Evolutionary conservation across 2,329 filamentous ascomycete species (phyloP).

Genomic region (Diplodia seriata): DNA sequence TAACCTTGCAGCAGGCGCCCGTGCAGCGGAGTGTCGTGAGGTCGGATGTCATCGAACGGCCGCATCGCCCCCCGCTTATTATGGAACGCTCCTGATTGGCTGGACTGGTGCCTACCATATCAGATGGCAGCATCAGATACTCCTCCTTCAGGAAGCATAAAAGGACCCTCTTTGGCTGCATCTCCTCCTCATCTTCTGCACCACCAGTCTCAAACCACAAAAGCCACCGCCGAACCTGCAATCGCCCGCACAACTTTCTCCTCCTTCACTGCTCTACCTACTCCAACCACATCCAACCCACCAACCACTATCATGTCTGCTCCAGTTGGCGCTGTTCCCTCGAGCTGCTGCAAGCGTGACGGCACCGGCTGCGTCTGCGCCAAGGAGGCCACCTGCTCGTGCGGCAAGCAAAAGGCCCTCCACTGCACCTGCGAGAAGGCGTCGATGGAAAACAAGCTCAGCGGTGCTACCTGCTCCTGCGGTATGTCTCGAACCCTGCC

Average conservation of each 20-base stretch:
- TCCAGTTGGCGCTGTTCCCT: slow-evolving; percentile 52
- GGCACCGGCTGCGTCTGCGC: slow-evolving; percentile 64
- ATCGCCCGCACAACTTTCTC: background rate
- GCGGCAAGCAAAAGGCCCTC: slow-evolving; percentile 85
- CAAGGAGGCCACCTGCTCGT: slow-evolving; percentile 75
- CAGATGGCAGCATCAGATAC: slow-evolving; percentile 31
- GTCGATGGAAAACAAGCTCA: slow-evolving; percentile 73
- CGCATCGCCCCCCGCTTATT: slow-evolving; percentile 29
- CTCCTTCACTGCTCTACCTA: too few species aligned
- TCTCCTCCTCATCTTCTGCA: slow-evolving; percentile 1
- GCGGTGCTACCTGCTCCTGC: slow-evolving; percentile 82
- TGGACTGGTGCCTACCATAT: slow-evolving; percentile 10
- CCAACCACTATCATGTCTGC: slow-evolving; percentile 44
- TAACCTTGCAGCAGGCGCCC: slow-evolving; percentile 19
- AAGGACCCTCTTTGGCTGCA: slow-evolving; percentile 9
- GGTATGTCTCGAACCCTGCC: slow-evolving; percentile 56
- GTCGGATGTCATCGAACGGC: slow-evolving; percentile 26
- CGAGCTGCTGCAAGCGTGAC: slow-evolving; percentile 66
- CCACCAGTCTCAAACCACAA: slow-evolving; percentile 6
- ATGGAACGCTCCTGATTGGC: slow-evolving; percentile 19
- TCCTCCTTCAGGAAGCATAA: slow-evolving; percentile 22
- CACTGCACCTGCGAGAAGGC: slow-evolving; percentile 86
- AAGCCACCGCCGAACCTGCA: background rate
- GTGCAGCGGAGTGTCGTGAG: slow-evolving; percentile 26
- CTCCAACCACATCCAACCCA: background rate